Base-by-base conservation (phyloP, 2,329 filamentous ascomycete genomes). In the Phialophora macrospora region DNA sequence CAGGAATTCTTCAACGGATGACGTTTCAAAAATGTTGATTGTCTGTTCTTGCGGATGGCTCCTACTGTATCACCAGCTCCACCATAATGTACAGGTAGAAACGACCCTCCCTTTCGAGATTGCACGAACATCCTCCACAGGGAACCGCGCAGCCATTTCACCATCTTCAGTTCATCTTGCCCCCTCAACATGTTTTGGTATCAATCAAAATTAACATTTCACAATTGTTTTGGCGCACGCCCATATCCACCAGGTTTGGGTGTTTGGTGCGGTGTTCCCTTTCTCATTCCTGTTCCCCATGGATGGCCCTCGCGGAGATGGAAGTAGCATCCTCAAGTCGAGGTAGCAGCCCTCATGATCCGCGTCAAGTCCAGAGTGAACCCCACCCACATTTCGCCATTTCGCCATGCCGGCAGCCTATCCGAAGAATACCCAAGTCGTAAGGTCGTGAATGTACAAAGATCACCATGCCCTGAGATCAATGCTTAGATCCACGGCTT, bases 401-500 rank as follows among this genome's bases (percentile, higher is more conserved):
- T 51, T 56, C 63, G 65, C 61, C 58, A 55, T 51, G 26, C 46
- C 48, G 62, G 55, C 30, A 55, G 52, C 49, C 41, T 62, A 58
- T 51, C 55, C 51, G 6, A 7, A 22, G 12, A 49, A 22, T 34
- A 30, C 32, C 28, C 32, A 60, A 44, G 48, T 54, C 46, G 60
- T 51, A 60, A 59, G 56, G 38, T 68, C 67, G 57, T 68, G 62
- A 66, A 62, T 54, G 46, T 20, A 5, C 17, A 38, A 34, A 41
- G 48, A 44, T 52, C 46, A 49, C 48, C 44, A 60, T 41, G 30
- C 20, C 48, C 38, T 24, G 32, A 44, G 46, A 44, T 12, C 62
- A 57, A 62, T 55, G 34, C 54, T 71, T 60, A 82, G 34, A 82
- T 76, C 80, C 80, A 82, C 24, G 75, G 69, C 38, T 76, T 72